Percentiles rank a stretch among this genome's conserved stretches.
Evolutionary conservation across 129 eudicot species (phyloP).

Genomic region (Saussurea involucrata): DNA sequence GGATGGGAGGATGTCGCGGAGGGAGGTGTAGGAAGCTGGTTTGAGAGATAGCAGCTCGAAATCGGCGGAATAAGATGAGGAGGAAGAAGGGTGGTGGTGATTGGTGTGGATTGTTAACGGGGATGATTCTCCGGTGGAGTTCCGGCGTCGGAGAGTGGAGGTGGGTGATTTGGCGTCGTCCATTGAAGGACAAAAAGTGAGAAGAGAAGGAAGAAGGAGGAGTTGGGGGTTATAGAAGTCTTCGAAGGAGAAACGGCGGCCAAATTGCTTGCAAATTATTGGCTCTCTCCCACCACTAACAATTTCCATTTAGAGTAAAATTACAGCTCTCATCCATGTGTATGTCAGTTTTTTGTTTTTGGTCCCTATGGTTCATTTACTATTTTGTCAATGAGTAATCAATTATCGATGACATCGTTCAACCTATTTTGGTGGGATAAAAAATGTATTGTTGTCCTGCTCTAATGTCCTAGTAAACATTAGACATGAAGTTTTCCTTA

Average conservation of each 20-base stretch:
- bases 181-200: conserved; percentile 5
- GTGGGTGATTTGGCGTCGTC: conserved; percentile 5
- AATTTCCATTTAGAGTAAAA: background rate
- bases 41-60: conserved; percentile 44
- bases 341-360: background rate
- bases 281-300: background rate
- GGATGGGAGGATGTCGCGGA: conserved; percentile 62
- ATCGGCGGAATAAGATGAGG: conserved; percentile 21
- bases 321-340: background rate
- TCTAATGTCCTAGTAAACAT: too few relatives aligned
- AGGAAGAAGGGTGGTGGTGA: background rate
- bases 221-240: background rate
- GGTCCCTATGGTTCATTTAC: background rate
- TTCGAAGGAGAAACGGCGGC: conserved; percentile 10
- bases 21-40: conserved; percentile 63
- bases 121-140: conserved; percentile 31
- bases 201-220: background rate
- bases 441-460: background rate
- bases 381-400: background rate
- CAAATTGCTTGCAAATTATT: conserved; percentile 9
- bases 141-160: conserved; percentile 46
- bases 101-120: conserved; percentile 13
- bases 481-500: too few relatives aligned
- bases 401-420: background rate
- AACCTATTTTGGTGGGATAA: background rate